These are phyloP conservation scores for Pleurotus sapidus DNA, from an alignment of 768 basidiomycete genomes.

Conservation along the genomic window DNA sequence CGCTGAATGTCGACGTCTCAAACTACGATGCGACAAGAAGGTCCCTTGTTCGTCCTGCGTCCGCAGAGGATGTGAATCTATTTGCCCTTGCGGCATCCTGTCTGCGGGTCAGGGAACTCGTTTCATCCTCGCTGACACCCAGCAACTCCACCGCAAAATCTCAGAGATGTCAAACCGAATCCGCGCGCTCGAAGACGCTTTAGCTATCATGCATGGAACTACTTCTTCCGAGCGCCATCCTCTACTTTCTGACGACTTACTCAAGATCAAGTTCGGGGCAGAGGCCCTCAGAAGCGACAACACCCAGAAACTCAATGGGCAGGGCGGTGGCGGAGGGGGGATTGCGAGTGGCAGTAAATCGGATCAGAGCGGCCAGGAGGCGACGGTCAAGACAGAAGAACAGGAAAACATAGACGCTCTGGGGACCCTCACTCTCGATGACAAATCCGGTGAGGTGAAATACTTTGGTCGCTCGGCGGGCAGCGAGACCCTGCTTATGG, in stretches of 20 bases:
- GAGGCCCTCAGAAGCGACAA: conserved; percentile 36
- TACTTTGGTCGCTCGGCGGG: conserved; percentile 67
- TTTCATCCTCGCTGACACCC: conserved; percentile 66
- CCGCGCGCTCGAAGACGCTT: conserved; percentile 64
- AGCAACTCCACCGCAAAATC: conserved; percentile 64
- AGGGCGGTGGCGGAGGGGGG: conserved; percentile 15
- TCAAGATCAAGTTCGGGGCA: conserved; percentile 55
- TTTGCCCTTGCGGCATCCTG: conserved; percentile 58
- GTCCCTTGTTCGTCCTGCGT: conserved; percentile 50
- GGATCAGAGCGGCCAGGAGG: background rate
- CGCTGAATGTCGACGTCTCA: conserved; percentile 45
- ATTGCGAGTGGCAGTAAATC: conserved; percentile 27
- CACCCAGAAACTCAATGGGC: background rate
- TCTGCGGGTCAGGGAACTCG: conserved; percentile 52
- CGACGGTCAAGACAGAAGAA: conserved; percentile 10
- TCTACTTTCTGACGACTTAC: conserved; percentile 48
- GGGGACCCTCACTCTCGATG: conserved; percentile 62
- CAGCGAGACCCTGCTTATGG: conserved; percentile 41
- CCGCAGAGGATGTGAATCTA: conserved; percentile 59
- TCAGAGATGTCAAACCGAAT: conserved; percentile 67
- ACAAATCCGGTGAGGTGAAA: conserved; percentile 51
- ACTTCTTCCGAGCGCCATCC: conserved; percentile 59
- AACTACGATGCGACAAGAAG: conserved; percentile 51
- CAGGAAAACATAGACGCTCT: conserved; percentile 47
- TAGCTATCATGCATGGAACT: conserved; percentile 58